Evolutionary conservation across 148 eudicot genomes (phyloP), one percentile per base, ranked within the genome.

Genomic region (Fagopyrum tataricum): DNA sequence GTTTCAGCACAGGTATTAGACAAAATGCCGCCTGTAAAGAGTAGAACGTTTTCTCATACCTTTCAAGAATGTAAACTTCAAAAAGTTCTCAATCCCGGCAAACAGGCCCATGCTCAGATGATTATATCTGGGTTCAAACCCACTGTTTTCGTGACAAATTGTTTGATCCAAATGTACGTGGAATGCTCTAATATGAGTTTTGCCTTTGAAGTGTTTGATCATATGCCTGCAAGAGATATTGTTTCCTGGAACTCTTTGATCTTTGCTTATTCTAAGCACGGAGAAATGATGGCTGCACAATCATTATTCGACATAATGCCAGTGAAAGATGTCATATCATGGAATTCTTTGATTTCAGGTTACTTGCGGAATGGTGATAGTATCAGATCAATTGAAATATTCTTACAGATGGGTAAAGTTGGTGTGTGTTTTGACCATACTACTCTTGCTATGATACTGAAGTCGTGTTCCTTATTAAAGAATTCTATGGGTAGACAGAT

Each of bases 291-390:
- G 4, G 26, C 58, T 43, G 96, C 90, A 0, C 85, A 82, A 44
- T 2, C 42, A 4, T 7, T 85, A 3, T 94, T 94, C 73, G 88
- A 85, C 41, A 75, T 21, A n/a, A 89, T 89, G 86, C 89, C 91
- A 13, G 77, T 78, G 59, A 89, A 81, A 73, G 98, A 94, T 55
- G 95, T 87, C 47, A 81, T 94, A 40, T 86, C 97, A 2, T 94
- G 98, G 98, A 94, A 94, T 72, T 88, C 96, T 0, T 47, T 94
- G 75, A 80, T 94, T 61, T 94, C 98, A 0, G 93, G 97, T 55
- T 91, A 89, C 70, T 75, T 88, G 81, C 89, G 83, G 46, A 84
- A 85, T 76, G 88, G 87, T 72, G 74, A 83, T 71, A 72, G 73
- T 81, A 21, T 68, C 21, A 85, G 75, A 72, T 79, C 90, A 41